Evolutionary conservation across 805 yeast species (phyloP), one percentile per base, ranked within the genome.

Genomic region (Yamadazyma paraphyllophila): DNA sequence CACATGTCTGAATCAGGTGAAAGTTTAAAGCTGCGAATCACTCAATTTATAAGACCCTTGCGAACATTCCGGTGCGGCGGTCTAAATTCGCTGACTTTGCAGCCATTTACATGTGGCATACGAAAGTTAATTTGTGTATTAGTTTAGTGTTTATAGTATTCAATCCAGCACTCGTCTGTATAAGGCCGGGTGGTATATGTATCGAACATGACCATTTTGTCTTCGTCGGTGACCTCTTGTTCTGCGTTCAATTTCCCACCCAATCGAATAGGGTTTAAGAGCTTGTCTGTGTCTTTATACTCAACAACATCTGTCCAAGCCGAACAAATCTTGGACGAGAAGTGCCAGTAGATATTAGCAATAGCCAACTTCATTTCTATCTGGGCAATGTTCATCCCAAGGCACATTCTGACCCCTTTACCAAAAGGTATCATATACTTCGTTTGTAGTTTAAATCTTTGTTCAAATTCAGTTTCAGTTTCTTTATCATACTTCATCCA

Each of bases 321-420:
- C 1, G 54, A 29, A 40, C 74, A 66, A 7, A 78, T 57, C 11
- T 51, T 47, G 17, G 80, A 71, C 9, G 51, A 44, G 51, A 58
- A 80, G 40, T 76, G 69, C 71, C 78, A 74, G 55, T 82, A 77
- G 13, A 85, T 59, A 47, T 74, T 73, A 8, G 81, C 78, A 25
- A 80, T 56, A 10, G 76, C 73, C 36, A 82, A 55, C 57, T 83
- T 84, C 71, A 84, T 81, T 57, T 83, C 90, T 35, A 78, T 76
- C 14, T 77, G 61, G 0, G 90, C 90, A 34, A 85, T 59, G 57
- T 84, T 73, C 80, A 81, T 76, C 1, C 92, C 91, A 44, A 83
- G 65, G 56, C 92, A 85, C 89, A 83, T 83, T 51, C 89, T 66
- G 15, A 81, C 71, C 2, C 91, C 92, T 34, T 81, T 77, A 1